Evolutionary conservation across 2,329 filamentous ascomycete genomes (phyloP).

Genomic region (Venturia carpophila): DNA sequence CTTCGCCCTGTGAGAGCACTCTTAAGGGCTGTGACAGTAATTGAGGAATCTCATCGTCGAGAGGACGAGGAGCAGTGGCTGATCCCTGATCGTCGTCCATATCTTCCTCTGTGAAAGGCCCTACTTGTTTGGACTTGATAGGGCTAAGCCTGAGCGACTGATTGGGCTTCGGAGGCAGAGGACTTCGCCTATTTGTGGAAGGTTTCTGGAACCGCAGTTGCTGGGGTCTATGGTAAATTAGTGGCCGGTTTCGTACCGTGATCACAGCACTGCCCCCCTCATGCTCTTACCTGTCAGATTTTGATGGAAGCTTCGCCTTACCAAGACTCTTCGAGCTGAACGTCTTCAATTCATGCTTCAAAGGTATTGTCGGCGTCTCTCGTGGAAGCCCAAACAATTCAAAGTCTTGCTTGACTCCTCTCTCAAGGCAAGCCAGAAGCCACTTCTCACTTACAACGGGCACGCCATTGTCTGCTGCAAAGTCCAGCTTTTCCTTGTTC

Average conservation of each 20-base stretch:
- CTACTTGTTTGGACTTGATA: background rate
- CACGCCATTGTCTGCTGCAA: constrained; percentile 66
- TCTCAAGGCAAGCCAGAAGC: constrained; percentile 72
- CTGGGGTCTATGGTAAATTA: background rate
- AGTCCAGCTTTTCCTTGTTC: constrained; percentile 68
- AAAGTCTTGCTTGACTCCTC: constrained; percentile 41
- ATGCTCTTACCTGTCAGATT: constrained; percentile 3
- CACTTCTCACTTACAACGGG: constrained; percentile 75
- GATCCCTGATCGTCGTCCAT: background rate
- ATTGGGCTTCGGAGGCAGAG: background rate
- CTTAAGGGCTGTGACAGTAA: background rate
- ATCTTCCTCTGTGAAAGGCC: constrained; percentile 13
- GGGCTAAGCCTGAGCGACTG: background rate
- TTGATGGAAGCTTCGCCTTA: constrained; percentile 5
- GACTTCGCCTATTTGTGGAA: background rate
- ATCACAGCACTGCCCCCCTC: background rate
- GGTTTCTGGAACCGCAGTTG: constrained; percentile 4
- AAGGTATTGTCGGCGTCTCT: constrained; percentile 17
- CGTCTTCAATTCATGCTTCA: background rate
- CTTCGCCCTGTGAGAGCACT: background rate
- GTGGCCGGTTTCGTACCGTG: background rate
- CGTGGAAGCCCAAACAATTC: constrained; percentile 35
- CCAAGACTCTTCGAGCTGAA: background rate
- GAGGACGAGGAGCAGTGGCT: background rate
- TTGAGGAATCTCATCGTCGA: background rate